Base-by-base conservation (phyloP, 805 yeast genomes). In the Nadsonia fulvescens region DNA sequence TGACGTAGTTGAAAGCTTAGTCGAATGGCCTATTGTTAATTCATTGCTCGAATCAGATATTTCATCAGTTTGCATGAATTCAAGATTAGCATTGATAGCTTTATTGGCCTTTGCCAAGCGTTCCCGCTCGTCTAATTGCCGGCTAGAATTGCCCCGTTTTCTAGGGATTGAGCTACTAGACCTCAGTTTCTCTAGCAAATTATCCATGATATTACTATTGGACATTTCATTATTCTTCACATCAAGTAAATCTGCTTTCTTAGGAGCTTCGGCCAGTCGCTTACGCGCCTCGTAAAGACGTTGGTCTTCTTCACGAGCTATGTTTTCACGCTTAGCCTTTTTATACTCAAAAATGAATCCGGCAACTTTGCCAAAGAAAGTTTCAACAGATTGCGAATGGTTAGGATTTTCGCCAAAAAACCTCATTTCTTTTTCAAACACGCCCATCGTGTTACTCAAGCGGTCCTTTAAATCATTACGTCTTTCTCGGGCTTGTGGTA, bases 331-430 rank as follows among this genome's bases (percentile, higher is more conserved):
- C 27, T 73, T 73, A 1, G 86, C 93, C 40, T 65, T 71, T 44
- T 74, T 69, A 51, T 75, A 91, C 40, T 79, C 91, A 19, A 54
- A 55, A 2, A 78, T 65, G 47, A 89, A 89, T 27, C 68, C 65
- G n/a, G 75, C 62, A 49, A 89, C 76, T 46, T 79, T 78, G 33
- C 56, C 60, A 44, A 86, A 79, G 40, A 89, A 86, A 0, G 70
- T 53, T 32, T 66, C 64, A 28, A 73, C 63, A 10, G 83, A 65
- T 36, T 59, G 56, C 19, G 63, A 54, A 46, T 86, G 95, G 6
- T 47, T 51, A 1, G 76, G 61, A 45, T 79, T 91, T 49, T 89
- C 98, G n/a, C 95, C 96, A 44, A 78, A 89, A 38, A 65, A 70
- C 35, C 61, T 61, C 91, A 89, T 74, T 35, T 82, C 55, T 17